A percentile compares a stretch with the other conserved stretches of the same genome.
phyloP scores from a whole-genome alignment of 768 basidiomycete genomes.

The Tulasnella sp. region DNA sequence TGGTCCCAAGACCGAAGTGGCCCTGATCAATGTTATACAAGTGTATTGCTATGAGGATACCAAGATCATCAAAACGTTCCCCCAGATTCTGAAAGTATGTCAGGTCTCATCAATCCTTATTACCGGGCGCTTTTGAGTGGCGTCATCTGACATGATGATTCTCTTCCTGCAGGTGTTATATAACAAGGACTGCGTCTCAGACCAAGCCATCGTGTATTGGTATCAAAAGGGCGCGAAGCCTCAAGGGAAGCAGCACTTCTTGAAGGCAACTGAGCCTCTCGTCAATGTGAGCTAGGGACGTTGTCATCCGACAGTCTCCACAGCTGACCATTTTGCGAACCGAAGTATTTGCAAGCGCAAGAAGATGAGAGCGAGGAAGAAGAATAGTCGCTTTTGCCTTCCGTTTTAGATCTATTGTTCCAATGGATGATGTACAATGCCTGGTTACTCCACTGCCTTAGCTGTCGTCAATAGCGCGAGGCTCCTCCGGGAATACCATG shows the following conservation, averaged over 20 bases:
- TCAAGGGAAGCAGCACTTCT: constrained; percentile 90
- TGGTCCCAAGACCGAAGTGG: constrained; percentile 81
- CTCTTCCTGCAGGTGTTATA: constrained; percentile 59
- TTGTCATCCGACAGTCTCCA: background rate
- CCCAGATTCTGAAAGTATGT: constrained; percentile 78
- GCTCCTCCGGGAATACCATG: too few relatives aligned
- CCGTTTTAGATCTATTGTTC: background rate
- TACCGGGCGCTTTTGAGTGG: background rate
- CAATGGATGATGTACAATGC: background rate
- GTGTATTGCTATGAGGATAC: constrained; percentile 95
- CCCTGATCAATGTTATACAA: constrained; percentile 91
- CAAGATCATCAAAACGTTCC: constrained; percentile 87
- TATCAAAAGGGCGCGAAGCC: constrained; percentile 93
- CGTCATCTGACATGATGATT: constrained; percentile 1
- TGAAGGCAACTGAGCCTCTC: constrained; percentile 74
- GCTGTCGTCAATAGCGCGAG: too few relatives aligned
- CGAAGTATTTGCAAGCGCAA: background rate
- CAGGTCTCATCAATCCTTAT: too few relatives aligned
- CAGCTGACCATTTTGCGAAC: background rate
- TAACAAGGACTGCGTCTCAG: constrained; percentile 90
- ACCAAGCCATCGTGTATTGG: constrained; percentile 97
- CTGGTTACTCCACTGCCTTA: too few relatives aligned
- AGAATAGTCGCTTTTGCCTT: background rate
- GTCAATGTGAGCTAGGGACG: constrained; percentile 57
- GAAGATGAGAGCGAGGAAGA: constrained; percentile 4